Percentiles rank a stretch among this genome's conserved stretches.
phyloP scores from a whole-genome alignment of 345 rosid species.

The Mangifera indica region DNA sequence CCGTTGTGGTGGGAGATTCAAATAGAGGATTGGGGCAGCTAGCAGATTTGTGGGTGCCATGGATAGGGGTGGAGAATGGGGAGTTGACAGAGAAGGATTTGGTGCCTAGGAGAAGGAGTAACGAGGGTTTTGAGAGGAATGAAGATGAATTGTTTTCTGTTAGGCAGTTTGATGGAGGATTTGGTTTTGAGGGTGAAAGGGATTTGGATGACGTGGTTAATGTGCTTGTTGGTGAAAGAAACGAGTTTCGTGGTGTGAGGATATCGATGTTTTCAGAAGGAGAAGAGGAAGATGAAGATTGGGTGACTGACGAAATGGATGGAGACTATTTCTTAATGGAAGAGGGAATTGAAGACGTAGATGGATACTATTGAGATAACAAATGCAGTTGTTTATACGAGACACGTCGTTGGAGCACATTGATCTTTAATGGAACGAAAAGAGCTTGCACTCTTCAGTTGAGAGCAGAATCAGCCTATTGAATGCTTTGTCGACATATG shows the following conservation, averaged over 20 bases:
- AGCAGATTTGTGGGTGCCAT: slow-evolving; percentile 91
- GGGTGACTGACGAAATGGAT: slow-evolving; percentile 30
- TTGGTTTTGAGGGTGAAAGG: slow-evolving; percentile 19
- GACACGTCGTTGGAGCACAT: neutral
- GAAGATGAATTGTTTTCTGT: slow-evolving; percentile 47
- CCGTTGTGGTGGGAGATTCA: slow-evolving; percentile 75
- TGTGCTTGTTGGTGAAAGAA: slow-evolving; percentile 46
- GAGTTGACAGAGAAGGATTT: slow-evolving; percentile 67
- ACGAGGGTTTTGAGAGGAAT: slow-evolving; percentile 31
- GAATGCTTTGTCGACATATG: neutral
- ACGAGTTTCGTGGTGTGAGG: slow-evolving; percentile 45
- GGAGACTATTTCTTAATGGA: slow-evolving; percentile 42
- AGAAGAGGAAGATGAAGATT: slow-evolving; percentile 54
- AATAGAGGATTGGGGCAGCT: slow-evolving; percentile 66
- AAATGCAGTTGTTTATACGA: neutral
- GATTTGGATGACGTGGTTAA: slow-evolving; percentile 41
- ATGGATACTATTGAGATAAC: slow-evolving; percentile 22
- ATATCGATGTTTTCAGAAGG: slow-evolving; percentile 71
- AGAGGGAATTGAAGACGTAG: slow-evolving; percentile 32
- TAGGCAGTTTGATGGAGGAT: slow-evolving; percentile 39
- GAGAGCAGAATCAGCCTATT: too few species aligned
- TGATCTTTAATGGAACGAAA: neutral
- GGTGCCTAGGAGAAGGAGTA: slow-evolving; percentile 48
- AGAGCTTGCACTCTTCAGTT: too few species aligned
- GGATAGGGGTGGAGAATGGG: slow-evolving; percentile 81